Evolutionary conservation across 1,284 basidiomycete species (phyloP).

Genomic region (Bjerkandera adusta): DNA sequence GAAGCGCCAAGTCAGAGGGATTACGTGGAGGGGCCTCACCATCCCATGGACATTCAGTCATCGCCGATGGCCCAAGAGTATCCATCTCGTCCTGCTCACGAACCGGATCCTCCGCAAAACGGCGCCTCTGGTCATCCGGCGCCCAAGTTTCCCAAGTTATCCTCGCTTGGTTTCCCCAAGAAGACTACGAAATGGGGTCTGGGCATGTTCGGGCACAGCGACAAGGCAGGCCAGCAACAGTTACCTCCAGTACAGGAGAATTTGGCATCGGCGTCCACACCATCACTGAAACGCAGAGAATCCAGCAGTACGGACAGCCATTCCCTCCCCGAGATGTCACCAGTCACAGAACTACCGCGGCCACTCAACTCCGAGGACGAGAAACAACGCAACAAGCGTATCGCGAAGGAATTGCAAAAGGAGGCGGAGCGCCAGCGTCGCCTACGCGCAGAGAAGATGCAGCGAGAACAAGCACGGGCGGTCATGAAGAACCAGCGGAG

Average conservation of each 20-base stretch:
- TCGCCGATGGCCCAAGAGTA: constrained; percentile 52
- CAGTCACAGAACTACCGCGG: constrained; percentile 34
- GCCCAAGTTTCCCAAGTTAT: constrained; percentile 53
- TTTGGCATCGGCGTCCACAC: constrained; percentile 45
- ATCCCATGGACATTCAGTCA: constrained; percentile 50
- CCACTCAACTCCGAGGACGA: constrained; percentile 48
- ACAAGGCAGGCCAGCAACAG: constrained; percentile 55
- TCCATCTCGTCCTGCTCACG: constrained; percentile 40
- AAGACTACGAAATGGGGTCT: constrained; percentile 65
- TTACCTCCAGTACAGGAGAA: constrained; percentile 75
- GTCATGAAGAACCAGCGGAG: constrained; percentile 92
- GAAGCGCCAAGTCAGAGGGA: constrained; percentile 39
- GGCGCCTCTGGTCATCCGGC: constrained; percentile 32
- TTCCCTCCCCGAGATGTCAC: constrained; percentile 54
- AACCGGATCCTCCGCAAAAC: constrained; percentile 38
- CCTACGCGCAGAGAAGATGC: constrained; percentile 69
- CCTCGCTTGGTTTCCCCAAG: constrained; percentile 58
- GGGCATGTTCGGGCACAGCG: constrained; percentile 72
- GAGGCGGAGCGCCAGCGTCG: constrained; percentile 90
- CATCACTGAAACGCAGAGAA: constrained; percentile 83
- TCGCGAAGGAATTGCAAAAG: constrained; percentile 82
- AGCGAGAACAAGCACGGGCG: constrained; percentile 87
- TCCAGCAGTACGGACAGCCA: constrained; percentile 76
- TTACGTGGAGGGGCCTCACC: constrained; percentile 31
- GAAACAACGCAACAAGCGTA: constrained; percentile 85